These are phyloP conservation scores for Rhodamnia argentea DNA, from an alignment of 345 rosid species.

Conservation along the genomic window DNA sequence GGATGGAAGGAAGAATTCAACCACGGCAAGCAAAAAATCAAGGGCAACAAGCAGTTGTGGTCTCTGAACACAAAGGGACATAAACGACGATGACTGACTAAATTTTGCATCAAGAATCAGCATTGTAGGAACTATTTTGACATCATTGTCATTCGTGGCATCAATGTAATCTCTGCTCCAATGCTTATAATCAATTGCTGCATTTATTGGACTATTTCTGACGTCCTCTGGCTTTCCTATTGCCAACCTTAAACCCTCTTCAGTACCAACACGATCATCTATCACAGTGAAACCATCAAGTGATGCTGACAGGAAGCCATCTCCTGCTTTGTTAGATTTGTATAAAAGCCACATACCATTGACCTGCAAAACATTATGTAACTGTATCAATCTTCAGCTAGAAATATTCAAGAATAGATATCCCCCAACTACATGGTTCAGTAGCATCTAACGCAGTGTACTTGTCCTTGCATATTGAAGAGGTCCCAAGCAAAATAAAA, in stretches of 20 bases:
- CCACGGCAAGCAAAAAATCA: conserved; percentile 87
- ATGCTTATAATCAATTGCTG: conserved; percentile 12
- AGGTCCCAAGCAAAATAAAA: background rate
- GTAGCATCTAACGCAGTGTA: background rate
- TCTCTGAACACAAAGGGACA: conserved; percentile 71
- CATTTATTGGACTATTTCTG: conserved; percentile 21
- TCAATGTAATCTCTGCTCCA: conserved; percentile 14
- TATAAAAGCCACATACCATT: conserved; percentile 80
- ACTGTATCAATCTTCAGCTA: background rate
- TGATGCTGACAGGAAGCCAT: conserved; percentile 78
- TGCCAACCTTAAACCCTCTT: conserved; percentile 72
- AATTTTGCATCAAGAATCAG: conserved; percentile 86
- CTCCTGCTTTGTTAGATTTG: conserved; percentile 53
- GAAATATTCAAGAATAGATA: background rate
- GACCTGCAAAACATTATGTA: conserved; percentile 35
- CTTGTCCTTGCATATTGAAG: background rate
- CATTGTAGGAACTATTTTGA: conserved; percentile 69
- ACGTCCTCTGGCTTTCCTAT: conserved; percentile 61
- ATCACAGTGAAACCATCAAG: conserved; percentile 73
- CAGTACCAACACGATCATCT: conserved; percentile 91
- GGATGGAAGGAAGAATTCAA: conserved; percentile 86
- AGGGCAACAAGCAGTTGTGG: conserved; percentile 94
- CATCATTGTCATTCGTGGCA: conserved; percentile 22
- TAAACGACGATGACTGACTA: conserved; percentile 43
- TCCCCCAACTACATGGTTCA: background rate